Conservation (phyloP, 108 stramenopile genomes). For the Cyclotella choctawhatcheeana region DNA sequence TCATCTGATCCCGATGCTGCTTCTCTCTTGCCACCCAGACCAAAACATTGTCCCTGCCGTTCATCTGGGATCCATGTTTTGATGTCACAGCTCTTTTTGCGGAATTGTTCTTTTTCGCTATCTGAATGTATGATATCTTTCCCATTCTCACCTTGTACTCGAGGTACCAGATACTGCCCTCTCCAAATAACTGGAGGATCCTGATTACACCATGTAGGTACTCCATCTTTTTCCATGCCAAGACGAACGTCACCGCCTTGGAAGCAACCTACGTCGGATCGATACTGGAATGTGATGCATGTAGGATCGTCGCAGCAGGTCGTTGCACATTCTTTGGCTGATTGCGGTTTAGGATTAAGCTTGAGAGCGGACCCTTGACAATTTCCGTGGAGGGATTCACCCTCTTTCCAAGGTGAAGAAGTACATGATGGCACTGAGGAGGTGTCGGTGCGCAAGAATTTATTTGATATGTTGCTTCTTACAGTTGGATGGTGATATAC, state of each 20-base stretch:
- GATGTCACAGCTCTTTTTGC: constrained; percentile 23
- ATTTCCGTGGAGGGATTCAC: constrained; percentile 51
- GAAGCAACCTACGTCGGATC: constrained; percentile 53
- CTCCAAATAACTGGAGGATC: constrained; percentile 57
- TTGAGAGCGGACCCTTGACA: constrained; percentile 41
- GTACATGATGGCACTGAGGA: constrained; percentile 36
- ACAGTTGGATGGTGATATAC: not conserved
- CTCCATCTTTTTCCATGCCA: constrained; percentile 60
- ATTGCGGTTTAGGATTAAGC: not conserved
- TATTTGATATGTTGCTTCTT: not conserved
- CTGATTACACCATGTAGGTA: constrained; percentile 55
- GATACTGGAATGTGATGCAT: constrained; percentile 61
- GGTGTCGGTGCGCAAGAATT: not conserved
- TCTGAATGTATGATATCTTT: constrained; percentile 6
- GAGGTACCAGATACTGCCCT: constrained; percentile 49
- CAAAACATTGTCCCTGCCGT: constrained; percentile 62
- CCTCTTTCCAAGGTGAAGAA: constrained; percentile 50
- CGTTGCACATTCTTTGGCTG: constrained; percentile 41
- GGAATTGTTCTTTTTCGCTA: constrained; percentile 16
- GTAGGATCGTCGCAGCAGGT: constrained; percentile 41
- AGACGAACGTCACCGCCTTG: constrained; percentile 55
- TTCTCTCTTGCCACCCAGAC: constrained; percentile 52
- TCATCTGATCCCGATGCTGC: constrained; percentile 35
- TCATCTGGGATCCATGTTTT: constrained; percentile 62
- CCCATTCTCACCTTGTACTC: constrained; percentile 7